Percentiles rank a stretch among this genome's conserved stretches.
Evolutionary conservation across 2,329 filamentous ascomycete genomes (phyloP).

Genomic region (Rhynchosporium graminicola): DNA sequence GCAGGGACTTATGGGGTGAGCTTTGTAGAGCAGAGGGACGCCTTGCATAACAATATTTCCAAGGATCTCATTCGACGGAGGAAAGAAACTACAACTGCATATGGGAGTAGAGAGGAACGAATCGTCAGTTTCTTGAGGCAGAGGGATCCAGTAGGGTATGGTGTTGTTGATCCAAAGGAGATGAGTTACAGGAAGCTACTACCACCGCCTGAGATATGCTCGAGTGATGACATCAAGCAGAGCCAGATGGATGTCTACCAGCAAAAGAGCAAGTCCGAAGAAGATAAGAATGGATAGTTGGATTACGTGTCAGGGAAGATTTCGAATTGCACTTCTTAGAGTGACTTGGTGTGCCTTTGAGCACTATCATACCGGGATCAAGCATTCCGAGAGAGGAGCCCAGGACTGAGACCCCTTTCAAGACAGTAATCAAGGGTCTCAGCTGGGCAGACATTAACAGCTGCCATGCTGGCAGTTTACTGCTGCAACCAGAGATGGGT

Average conservation of each 20-base stretch:
- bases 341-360: background rate
- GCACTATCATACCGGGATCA: background rate
- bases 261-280: conserved; percentile 16
- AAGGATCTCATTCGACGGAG: conserved; percentile 58
- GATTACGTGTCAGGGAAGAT: background rate
- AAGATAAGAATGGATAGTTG: conserved; percentile 15
- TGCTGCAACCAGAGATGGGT: background rate
- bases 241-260: conserved; percentile 26
- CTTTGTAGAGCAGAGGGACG: conserved; percentile 66
- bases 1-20: conserved; percentile 62
- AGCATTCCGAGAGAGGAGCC: background rate
- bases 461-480: background rate
- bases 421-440: background rate
- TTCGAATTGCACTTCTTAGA: background rate
- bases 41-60: conserved; percentile 66
- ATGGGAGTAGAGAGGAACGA: conserved; percentile 60
- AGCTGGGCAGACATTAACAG: background rate
- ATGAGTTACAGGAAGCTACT: conserved; percentile 49
- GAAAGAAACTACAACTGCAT: conserved; percentile 52
- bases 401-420: too few relatives aligned
- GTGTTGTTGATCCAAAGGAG: conserved; percentile 40
- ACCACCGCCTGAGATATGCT: conserved; percentile 48
- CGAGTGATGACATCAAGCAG: conserved; percentile 44
- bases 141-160: conserved; percentile 52
- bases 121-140: conserved; percentile 77